These are phyloP conservation scores for Candida oleophila DNA, from an alignment of 805 yeast species.

Conservation along the genomic window DNA sequence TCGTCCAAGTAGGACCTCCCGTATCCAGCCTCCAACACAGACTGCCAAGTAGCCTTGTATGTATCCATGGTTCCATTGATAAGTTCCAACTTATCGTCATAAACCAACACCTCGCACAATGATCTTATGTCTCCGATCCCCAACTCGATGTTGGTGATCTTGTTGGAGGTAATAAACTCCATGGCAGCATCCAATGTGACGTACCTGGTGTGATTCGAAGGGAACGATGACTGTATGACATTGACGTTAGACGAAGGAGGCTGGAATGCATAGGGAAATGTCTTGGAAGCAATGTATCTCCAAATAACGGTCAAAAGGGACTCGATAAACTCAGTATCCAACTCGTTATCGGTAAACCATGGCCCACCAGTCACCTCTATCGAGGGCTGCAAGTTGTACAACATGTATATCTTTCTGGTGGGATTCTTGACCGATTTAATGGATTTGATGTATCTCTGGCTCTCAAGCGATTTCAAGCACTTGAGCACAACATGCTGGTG, in stretches of 20 bases:
- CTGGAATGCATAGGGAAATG: constrained; percentile 73
- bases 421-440: constrained; percentile 91
- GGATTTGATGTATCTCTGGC: constrained; percentile 79
- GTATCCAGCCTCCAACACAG: constrained; percentile 69
- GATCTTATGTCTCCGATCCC: constrained; percentile 71
- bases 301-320: constrained; percentile 80
- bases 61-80: constrained; percentile 52
- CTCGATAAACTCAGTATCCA: constrained; percentile 91
- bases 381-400: constrained; percentile 89
- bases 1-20: constrained; percentile 29
- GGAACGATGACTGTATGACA: constrained; percentile 48
- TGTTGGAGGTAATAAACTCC: constrained; percentile 67
- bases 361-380: constrained; percentile 98
- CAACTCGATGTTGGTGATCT: constrained; percentile 81
- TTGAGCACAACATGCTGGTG: constrained; percentile 89
- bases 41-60: constrained; percentile 81
- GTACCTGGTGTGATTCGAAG: constrained; percentile 58
- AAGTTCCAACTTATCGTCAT: constrained; percentile 80
- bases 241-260: constrained; percentile 32
- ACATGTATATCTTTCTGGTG: constrained; percentile 93
- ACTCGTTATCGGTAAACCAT: constrained; percentile 95
- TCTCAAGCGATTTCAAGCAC: constrained; percentile 77
- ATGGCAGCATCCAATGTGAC: constrained; percentile 74
- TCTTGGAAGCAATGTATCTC: constrained; percentile 75
- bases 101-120: constrained; percentile 82